Evolutionary conservation across 805 yeast species (phyloP).

Genomic region (Phaffomyces antillensis): DNA sequence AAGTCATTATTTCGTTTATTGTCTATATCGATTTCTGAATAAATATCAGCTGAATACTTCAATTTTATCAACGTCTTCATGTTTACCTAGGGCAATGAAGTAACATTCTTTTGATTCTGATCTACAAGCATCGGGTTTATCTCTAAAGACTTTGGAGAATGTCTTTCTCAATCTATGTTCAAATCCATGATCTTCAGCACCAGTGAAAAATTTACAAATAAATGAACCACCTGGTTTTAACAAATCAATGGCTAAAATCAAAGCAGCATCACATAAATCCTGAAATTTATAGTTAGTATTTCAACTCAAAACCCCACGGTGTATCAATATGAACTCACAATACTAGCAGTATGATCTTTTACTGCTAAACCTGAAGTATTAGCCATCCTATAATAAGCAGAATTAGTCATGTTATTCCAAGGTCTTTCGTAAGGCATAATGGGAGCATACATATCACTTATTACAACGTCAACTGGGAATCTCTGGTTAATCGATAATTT

Average conservation of each 20-base stretch:
- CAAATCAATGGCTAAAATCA: conserved; percentile 66
- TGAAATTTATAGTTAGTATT: conserved; percentile 10
- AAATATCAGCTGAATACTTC: conserved; percentile 31
- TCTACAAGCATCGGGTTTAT: conserved; percentile 79
- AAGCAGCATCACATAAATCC: conserved; percentile 89
- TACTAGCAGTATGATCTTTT: conserved; percentile 76
- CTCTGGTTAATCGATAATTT: conserved; percentile 6
- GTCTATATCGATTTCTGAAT: not conserved
- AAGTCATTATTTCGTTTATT: not conserved
- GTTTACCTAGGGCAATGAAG: conserved; percentile 58
- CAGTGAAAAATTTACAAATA: conserved; percentile 81
- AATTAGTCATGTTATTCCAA: conserved; percentile 64
- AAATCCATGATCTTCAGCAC: conserved; percentile 65
- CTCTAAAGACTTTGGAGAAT: conserved; percentile 57
- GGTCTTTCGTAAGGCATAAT: conserved; percentile 43
- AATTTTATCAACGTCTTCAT: conserved; percentile 33
- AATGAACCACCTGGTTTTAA: conserved; percentile 64
- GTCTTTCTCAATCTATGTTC: conserved; percentile 49
- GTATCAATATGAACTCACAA: conserved; percentile 37
- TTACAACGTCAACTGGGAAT: conserved; percentile 52
- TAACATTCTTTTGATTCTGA: conserved; percentile 77
- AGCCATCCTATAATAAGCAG: conserved; percentile 83
- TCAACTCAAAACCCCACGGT: not conserved
- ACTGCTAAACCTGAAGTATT: conserved; percentile 81
- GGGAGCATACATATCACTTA: conserved; percentile 82